Evolutionary conservation across 208 protist species (phyloP).

Genomic region (Leishmania lainsoni): DNA sequence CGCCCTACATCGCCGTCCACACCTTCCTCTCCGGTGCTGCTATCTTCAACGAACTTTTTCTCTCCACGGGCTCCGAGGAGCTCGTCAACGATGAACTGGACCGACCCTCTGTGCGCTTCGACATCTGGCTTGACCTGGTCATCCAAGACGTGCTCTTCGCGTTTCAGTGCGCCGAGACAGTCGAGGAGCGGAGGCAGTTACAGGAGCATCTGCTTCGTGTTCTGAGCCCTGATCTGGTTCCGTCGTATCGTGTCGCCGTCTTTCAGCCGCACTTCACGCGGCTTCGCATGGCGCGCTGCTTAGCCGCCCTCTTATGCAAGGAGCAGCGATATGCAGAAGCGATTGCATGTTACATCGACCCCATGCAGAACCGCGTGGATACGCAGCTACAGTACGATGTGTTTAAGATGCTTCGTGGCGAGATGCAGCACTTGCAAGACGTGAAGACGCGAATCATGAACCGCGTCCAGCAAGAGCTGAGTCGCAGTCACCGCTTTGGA

Average conservation of each 20-base stretch:
- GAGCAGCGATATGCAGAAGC: slow-evolving; percentile 53
- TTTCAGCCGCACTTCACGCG: slow-evolving; percentile 52
- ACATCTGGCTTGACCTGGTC: slow-evolving; percentile 38
- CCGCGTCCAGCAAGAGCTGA: slow-evolving; percentile 14
- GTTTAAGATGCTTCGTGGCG: slow-evolving; percentile 54
- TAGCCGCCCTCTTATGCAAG: slow-evolving; percentile 53
- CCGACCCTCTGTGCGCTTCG: slow-evolving; percentile 11
- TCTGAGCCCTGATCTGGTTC: slow-evolving; percentile 30
- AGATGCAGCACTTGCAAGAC: slow-evolving; percentile 48
- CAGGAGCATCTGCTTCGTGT: slow-evolving; percentile 49
- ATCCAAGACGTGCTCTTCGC: slow-evolving; percentile 54
- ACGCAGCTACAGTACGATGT: slow-evolving; percentile 47
- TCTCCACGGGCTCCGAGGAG: slow-evolving; percentile 1
- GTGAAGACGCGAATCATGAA: slow-evolving; percentile 22
- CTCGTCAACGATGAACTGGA: neutral
- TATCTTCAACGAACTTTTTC: slow-evolving; percentile 30
- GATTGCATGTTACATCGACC: slow-evolving; percentile 70
- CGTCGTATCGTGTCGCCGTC: slow-evolving; percentile 25
- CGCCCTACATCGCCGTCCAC: slow-evolving; percentile 50
- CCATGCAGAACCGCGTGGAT: slow-evolving; percentile 47
- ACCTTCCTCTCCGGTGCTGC: slow-evolving; percentile 26
- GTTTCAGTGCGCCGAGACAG: slow-evolving; percentile 51
- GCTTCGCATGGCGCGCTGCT: slow-evolving; percentile 59
- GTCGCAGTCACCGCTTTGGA: neutral
- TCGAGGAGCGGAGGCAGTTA: slow-evolving; percentile 29